Base-by-base conservation (phyloP, 1,284 basidiomycete species). In the Malassezia psittaci region DNA sequence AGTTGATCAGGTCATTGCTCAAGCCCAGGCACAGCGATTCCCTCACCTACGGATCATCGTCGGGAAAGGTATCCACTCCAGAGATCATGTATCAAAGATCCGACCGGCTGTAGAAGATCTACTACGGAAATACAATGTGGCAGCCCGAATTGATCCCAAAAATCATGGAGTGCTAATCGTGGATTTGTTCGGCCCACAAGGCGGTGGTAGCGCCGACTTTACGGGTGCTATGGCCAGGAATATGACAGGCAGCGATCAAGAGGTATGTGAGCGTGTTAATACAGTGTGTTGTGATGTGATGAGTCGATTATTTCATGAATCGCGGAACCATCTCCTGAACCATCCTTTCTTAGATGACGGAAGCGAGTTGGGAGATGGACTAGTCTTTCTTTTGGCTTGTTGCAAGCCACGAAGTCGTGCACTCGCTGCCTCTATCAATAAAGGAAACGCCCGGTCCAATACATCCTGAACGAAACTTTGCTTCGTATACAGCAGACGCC, bases 21-120 rank as follows among this genome's bases (percentile, higher is more conserved):
- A 83, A 42, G 88, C 84, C 4, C 85, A 85, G 62, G 74, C 74
- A 19, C 77, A 81, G 41, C 86, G 87, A 0, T 81, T 85, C 54
- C 67, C 78, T 5, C 81, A 88, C 69, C 74, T 96, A n/a, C 81
- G 83, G 53, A 77, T 96, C 60, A 93, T 96, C 62, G 90, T 94
- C 48, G 90, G 87, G 42, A 75, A 77, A 54, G 91, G 91, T 12
- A 78, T 91, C 18, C 93, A 98, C 75, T 91, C 88, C 24, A 77
- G 81, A 46, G 81, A 83, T 29, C 84, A 86, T 52, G 80, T 83
- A 12, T 85, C 88, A 1, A 94, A 94, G 77, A 82, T 96, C 73
- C 91, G 88, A 72, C 93, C 93, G 18, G 91, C 90, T 3, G 86
- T 98, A 46, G 87, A 87, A 73, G 84, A 87, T 47, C 77, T 96